Conservation (phyloP, 2,329 filamentous ascomycete genomes). For the Colletotrichum zoysiae region DNA sequence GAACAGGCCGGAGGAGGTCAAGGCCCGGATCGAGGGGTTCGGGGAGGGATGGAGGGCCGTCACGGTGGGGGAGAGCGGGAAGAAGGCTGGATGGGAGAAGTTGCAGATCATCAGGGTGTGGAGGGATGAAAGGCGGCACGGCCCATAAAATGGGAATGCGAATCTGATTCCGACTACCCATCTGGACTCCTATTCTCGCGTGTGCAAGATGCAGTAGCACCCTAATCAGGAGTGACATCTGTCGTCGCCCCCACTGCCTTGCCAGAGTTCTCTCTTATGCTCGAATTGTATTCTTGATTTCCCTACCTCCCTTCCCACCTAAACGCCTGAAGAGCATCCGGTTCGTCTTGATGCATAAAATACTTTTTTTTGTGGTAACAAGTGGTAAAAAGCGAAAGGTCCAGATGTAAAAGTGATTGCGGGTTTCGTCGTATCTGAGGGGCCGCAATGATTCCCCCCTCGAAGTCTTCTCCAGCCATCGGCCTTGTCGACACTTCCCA, state of each 20-base stretch:
- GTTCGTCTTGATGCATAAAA: constrained; percentile 35
- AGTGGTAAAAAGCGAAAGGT: constrained; percentile 19
- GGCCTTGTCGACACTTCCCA: constrained; percentile 2
- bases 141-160: not conserved
- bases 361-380: constrained; percentile 12
- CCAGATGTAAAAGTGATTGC: constrained; percentile 25
- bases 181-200: not conserved
- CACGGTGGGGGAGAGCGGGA: constrained; percentile 85
- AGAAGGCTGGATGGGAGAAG: constrained; percentile 93
- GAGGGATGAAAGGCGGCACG: constrained; percentile 61
- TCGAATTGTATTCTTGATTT: constrained; percentile 38
- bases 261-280: not conserved
- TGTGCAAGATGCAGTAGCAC: not conserved
- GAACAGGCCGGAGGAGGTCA: constrained; percentile 85
- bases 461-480: constrained; percentile 4
- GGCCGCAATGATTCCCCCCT: constrained; percentile 9
- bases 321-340: constrained; percentile 40
- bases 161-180: not conserved
- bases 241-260: not conserved
- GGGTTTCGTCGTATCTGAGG: constrained; percentile 22
- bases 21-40: constrained; percentile 63
- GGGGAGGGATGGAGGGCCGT: constrained; percentile 76
- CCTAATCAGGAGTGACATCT: not conserved
- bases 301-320: constrained; percentile 18
- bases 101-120: constrained; percentile 90